These are phyloP conservation scores for Xylariaceae sp. DNA, from an alignment of 2,329 filamentous ascomycete genomes.

Conservation along the genomic window DNA sequence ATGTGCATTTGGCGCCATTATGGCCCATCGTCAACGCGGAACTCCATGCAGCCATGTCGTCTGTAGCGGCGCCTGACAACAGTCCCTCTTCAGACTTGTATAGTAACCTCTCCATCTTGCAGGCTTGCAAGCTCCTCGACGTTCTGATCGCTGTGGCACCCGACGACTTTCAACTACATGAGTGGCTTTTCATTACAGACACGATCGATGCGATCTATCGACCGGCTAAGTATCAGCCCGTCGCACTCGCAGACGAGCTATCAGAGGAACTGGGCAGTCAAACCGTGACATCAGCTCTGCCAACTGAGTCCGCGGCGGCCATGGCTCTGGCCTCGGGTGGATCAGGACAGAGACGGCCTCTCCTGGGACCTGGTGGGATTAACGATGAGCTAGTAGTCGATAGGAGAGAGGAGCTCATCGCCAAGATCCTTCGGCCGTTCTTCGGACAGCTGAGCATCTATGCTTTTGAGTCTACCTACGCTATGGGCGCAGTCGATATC, in stretches of 20 bases:
- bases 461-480: slow-evolving; percentile 89
- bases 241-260: slow-evolving; percentile 79
- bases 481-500: slow-evolving; percentile 68
- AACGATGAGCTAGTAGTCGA: slow-evolving; percentile 55
- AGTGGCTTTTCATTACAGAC: slow-evolving; percentile 97
- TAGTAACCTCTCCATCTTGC: slow-evolving; percentile 71
- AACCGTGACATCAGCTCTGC: slow-evolving; percentile 27
- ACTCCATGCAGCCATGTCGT: slow-evolving; percentile 73
- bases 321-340: slow-evolving; percentile 14
- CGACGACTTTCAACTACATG: slow-evolving; percentile 96
- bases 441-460: slow-evolving; percentile 89
- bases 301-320: slow-evolving; percentile 32
- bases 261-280: slow-evolving; percentile 66
- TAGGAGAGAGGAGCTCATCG: slow-evolving; percentile 64
- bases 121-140: slow-evolving; percentile 92
- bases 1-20: slow-evolving; percentile 74
- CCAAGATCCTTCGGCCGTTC: slow-evolving; percentile 78
- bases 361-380: slow-evolving; percentile 51
- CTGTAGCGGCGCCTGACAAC: slow-evolving; percentile 64
- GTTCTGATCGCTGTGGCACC: slow-evolving; percentile 80
- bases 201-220: slow-evolving; percentile 95
- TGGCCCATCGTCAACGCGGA: slow-evolving; percentile 91
- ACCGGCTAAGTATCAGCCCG: slow-evolving; percentile 61
- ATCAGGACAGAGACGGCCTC: slow-evolving; percentile 41
- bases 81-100: slow-evolving; percentile 66